A percentile compares a stretch with the other conserved stretches of the same genome.
phyloP scores from a whole-genome alignment of 1,284 basidiomycete species.

The Pseudozyma pruni region DNA sequence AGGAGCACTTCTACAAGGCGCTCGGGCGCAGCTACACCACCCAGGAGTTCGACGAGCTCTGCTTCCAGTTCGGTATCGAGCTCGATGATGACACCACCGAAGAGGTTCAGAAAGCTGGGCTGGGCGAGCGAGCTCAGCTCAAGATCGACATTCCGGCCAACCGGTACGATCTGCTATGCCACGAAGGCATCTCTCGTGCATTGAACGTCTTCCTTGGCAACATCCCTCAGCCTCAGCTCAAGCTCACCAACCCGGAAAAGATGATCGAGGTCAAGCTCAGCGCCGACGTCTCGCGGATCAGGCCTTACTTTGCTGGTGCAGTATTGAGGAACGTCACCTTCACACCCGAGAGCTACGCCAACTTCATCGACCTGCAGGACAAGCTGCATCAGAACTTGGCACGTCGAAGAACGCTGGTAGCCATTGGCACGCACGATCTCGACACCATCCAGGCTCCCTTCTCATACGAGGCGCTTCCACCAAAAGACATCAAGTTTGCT shows the following conservation, averaged over 20 bases:
- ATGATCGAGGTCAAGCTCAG: slow-evolving; percentile 53
- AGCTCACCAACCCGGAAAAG: slow-evolving; percentile 47
- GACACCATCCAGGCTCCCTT: slow-evolving; percentile 88
- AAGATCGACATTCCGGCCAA: slow-evolving; percentile 99
- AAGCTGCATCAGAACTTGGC: slow-evolving; percentile 98
- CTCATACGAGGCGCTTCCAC: slow-evolving; percentile 87
- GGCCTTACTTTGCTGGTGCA: slow-evolving; percentile 90
- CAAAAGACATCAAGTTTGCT: slow-evolving; percentile 88
- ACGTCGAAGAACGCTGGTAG: slow-evolving; percentile 86
- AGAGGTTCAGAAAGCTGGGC: slow-evolving; percentile 78
- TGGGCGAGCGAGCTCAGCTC: slow-evolving; percentile 88
- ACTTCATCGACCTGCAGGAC: slow-evolving; percentile 96
- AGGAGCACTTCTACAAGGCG: slow-evolving; percentile 88
- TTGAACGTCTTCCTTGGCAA: slow-evolving; percentile 86
- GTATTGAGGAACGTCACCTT: slow-evolving; percentile 89
- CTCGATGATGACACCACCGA: slow-evolving; percentile 97
- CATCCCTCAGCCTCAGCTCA: slow-evolving; percentile 73
- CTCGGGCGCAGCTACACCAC: slow-evolving; percentile 81
- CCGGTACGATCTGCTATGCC: slow-evolving; percentile 94
- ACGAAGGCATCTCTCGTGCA: slow-evolving; percentile 92
- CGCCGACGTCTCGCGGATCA: slow-evolving; percentile 72
- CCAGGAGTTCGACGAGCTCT: slow-evolving; percentile 91
- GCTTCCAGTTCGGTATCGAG: slow-evolving; percentile 97
- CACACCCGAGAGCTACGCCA: slow-evolving; percentile 87
- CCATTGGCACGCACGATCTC: slow-evolving; percentile 97